Evolutionary conservation across 306 rosid species (phyloP), one percentile per base, ranked within the genome.

Genomic region (Begonia peltatifolia): DNA sequence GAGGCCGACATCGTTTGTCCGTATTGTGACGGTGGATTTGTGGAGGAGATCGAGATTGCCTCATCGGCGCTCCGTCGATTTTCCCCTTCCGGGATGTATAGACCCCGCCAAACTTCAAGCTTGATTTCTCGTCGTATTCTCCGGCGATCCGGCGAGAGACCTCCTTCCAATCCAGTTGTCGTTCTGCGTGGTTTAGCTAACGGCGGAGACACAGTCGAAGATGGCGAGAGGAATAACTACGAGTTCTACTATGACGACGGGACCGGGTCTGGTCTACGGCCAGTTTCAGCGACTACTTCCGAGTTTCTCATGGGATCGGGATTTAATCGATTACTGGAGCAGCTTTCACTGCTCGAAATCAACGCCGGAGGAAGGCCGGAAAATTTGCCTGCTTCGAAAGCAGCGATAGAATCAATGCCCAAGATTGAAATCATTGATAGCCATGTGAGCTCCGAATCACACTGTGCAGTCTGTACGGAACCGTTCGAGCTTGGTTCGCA

Each of bases 391-490:
- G 93, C 95, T 0, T 79, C 84, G 22, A 30, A 30, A 30, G 38
- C 38, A 30, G 88, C 93, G 44, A 63, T 82, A 6, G 82, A 80
- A 54, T 83, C 95, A 30, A 77, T 83, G 93, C 93, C 95, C 17
- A 80, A 72, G 11, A 63, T 83, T 59, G 75, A 18, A 72, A 83
- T 83, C 63, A 71, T 76, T 30, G 74, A 68, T 12, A 58, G 63
- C 0, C 93, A 87, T 73, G 75, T 86, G 57, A 75, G 71, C 66
- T 47, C 71, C 0, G 88, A 86, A 62, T 62, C 84, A 47, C 84
- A 86, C 57, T 86, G 95, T 54, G 85, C 93, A 0, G 93, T 82
- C 46, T 86, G 93, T 54, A 59, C 82, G 64, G 95, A 86, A 30
- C 69, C 23, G 50, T 82, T 86, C 54, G 88, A 82, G 72, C 53